These are phyloP conservation scores for Vigna nakashimae DNA, from an alignment of 306 rosid genomes.

Conservation along the genomic window DNA sequence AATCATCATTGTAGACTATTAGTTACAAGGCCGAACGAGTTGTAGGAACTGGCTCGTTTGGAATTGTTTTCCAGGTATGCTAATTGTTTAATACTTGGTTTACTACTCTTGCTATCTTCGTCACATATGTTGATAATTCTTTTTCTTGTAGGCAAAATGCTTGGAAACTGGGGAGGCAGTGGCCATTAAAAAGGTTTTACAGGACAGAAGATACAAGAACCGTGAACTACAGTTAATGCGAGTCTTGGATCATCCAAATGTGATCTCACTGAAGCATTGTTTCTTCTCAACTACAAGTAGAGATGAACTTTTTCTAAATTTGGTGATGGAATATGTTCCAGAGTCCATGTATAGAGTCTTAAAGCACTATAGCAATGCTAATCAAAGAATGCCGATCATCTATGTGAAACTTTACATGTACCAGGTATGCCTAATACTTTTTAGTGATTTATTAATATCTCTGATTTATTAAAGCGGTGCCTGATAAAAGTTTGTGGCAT, in stretches of 20 bases:
- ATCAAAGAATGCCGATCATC: slow-evolving; percentile 87
- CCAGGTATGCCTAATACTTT: slow-evolving; percentile 60
- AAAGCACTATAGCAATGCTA: slow-evolving; percentile 79
- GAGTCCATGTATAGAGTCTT: slow-evolving; percentile 86
- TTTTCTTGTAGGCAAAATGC: slow-evolving; percentile 76
- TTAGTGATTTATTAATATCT: slow-evolving; percentile 14
- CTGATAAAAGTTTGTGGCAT: slow-evolving; percentile 30
- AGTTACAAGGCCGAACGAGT: slow-evolving; percentile 98
- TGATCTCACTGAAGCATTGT: slow-evolving; percentile 89
- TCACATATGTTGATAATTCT: slow-evolving; percentile 15
- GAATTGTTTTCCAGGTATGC: slow-evolving; percentile 93
- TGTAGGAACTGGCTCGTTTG: slow-evolving; percentile 94
- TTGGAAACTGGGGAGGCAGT: slow-evolving; percentile 93
- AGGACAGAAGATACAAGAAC: slow-evolving; percentile 88
- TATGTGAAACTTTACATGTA: slow-evolving; percentile 92
- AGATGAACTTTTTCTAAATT: slow-evolving; percentile 89
- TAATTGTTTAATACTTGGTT: neutral
- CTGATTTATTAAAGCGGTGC: neutral
- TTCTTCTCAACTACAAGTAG: slow-evolving; percentile 93
- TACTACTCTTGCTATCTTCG: neutral
- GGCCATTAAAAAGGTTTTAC: slow-evolving; percentile 96
- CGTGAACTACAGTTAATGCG: slow-evolving; percentile 97
- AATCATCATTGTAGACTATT: slow-evolving; percentile 74
- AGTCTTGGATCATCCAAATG: slow-evolving; percentile 95
- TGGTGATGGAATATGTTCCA: slow-evolving; percentile 98